phyloP scores from a whole-genome alignment of 192 early-diverging fungal species.

The Spinellus fusiger region DNA sequence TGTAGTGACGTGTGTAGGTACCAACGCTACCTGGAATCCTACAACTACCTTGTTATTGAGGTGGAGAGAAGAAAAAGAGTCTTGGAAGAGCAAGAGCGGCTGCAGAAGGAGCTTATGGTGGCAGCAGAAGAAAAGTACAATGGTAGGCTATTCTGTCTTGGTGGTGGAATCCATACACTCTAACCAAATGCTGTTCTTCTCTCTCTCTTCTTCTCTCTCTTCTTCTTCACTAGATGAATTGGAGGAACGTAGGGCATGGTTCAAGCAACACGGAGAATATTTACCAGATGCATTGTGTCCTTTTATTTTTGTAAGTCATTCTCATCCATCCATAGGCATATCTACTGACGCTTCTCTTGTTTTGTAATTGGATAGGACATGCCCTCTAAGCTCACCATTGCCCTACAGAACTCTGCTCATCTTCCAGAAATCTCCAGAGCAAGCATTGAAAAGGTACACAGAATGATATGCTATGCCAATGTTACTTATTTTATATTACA shows the following conservation, averaged over 20 bases:
- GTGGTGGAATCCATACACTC: too few species aligned
- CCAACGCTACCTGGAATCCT: conserved; percentile 12
- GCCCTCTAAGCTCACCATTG: conserved; percentile 1
- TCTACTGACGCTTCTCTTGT: background rate
- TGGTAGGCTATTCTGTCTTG: conserved; percentile 1
- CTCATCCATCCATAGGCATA: background rate
- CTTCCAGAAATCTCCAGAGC: conserved; percentile 5
- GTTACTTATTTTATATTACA: background rate
- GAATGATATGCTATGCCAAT: background rate
- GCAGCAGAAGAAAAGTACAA: conserved; percentile 15
- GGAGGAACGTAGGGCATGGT: conserved; percentile 19
- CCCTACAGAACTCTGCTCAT: background rate
- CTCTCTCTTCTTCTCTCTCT: too few species aligned
- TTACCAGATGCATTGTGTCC: conserved; percentile 27
- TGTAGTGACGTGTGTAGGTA: conserved; percentile 10
- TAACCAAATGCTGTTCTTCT: too few species aligned
- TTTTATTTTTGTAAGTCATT: conserved; percentile 23
- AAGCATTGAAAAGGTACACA: conserved; percentile 11
- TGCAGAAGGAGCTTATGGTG: conserved; percentile 5
- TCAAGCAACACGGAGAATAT: conserved; percentile 22
- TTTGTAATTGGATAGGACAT: conserved; percentile 5
- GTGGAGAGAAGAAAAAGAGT: conserved; percentile 19
- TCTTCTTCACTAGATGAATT: conserved; percentile 25
- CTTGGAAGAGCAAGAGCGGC: conserved; percentile 9
- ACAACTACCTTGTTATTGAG: conserved; percentile 21